Evolutionary conservation across 2,329 filamentous ascomycete species (phyloP).

Genomic region (Fusarium setosum): DNA sequence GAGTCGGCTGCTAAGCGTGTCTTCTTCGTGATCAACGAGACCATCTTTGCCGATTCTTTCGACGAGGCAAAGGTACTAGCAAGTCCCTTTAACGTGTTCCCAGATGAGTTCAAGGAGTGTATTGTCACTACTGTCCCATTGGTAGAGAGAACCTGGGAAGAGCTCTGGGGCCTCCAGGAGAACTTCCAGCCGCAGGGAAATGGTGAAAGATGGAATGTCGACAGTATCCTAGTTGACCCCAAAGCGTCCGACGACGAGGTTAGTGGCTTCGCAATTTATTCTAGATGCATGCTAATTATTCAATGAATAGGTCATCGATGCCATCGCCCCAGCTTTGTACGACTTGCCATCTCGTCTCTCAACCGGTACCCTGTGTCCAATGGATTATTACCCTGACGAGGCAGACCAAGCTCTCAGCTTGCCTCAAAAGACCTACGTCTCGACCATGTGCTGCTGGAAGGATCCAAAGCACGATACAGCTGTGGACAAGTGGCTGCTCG

Average conservation of each 20-base stretch:
- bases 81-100: neutral
- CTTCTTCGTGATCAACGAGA: conserved; percentile 2
- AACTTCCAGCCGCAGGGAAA: conserved; percentile 3
- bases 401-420: conserved; percentile 6
- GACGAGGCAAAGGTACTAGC: conserved; percentile 2
- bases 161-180: conserved; percentile 5
- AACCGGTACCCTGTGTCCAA: conserved; percentile 1
- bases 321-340: conserved; percentile 1
- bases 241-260: conserved; percentile 2
- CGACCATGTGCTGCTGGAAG: conserved; percentile 15
- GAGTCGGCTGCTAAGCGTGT: neutral
- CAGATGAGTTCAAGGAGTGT: neutral
- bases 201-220: conserved; percentile 2
- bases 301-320: conserved; percentile 4
- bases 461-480: conserved; percentile 3
- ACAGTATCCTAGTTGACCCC: conserved; percentile 2
- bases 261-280: neutral
- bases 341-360: conserved; percentile 11
- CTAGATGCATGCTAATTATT: neutral
- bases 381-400: conserved; percentile 8
- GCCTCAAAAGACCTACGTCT: conserved; percentile 14
- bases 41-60: conserved; percentile 5
- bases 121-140: conserved; percentile 1
- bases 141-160: conserved; percentile 8
- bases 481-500: conserved; percentile 2